phyloP scores from a whole-genome alignment of 768 basidiomycete genomes.

The Podaxis mareebaensis region DNA sequence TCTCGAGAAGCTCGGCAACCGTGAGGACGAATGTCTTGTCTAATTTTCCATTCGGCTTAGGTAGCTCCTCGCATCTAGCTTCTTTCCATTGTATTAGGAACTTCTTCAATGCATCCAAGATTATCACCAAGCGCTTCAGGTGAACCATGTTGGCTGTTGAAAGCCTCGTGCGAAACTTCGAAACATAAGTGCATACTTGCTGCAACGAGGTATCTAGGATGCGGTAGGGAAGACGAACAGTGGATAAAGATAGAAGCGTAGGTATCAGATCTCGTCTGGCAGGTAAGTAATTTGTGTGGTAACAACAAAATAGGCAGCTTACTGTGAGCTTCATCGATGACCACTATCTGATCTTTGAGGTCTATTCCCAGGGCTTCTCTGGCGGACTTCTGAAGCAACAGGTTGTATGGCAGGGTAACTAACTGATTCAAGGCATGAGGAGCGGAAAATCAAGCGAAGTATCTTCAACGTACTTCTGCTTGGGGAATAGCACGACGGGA shows the following conservation, averaged over 20 bases:
- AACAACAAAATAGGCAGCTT: constrained; percentile 28
- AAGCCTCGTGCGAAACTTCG: constrained; percentile 77
- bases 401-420: constrained; percentile 92
- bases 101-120: constrained; percentile 69
- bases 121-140: constrained; percentile 73
- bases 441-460: background rate
- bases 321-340: constrained; percentile 98
- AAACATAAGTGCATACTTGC: constrained; percentile 78
- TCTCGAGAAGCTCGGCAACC: constrained; percentile 61
- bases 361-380: constrained; percentile 88
- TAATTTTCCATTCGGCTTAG: constrained; percentile 15
- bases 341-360: constrained; percentile 78
- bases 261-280: constrained; percentile 73
- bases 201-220: constrained; percentile 62
- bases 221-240: constrained; percentile 57
- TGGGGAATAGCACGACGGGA: constrained; percentile 85
- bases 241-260: constrained; percentile 85
- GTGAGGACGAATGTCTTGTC: constrained; percentile 63
- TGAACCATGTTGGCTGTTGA: constrained; percentile 72
- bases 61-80: constrained; percentile 22
- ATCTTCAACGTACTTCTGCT: constrained; percentile 69
- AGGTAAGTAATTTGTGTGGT: constrained; percentile 4
- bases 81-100: constrained; percentile 59
- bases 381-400: constrained; percentile 79
- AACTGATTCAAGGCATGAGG: constrained; percentile 46